These are phyloP conservation scores for Beauveria pseudobassiana DNA, from an alignment of 2,329 filamentous ascomycete species.

Conservation along the genomic window DNA sequence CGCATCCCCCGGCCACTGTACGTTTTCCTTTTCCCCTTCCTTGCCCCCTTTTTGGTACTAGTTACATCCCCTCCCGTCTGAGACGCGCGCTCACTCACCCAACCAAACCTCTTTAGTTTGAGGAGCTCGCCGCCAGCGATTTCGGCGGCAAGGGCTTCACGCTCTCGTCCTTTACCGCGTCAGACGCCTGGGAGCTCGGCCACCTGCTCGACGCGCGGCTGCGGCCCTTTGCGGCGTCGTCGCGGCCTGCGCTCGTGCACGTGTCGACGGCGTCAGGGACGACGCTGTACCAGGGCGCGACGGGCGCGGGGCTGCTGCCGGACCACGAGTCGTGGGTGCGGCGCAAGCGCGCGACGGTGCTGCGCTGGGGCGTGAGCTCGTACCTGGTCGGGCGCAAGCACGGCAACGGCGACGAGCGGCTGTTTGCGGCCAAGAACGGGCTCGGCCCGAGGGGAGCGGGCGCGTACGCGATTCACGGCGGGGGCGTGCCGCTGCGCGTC, in stretches of 20 bases:
- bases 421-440: conserved; percentile 58
- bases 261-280: conserved; percentile 57
- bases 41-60: not conserved
- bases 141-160: conserved; percentile 36
- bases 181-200: conserved; percentile 59
- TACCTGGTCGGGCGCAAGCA: conserved; percentile 64
- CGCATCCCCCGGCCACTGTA: conserved; percentile 18
- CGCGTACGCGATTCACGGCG: conserved; percentile 71
- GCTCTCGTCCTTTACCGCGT: conserved; percentile 49
- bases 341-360: conserved; percentile 64
- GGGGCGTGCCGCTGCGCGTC: conserved; percentile 66
- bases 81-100: not conserved
- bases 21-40: not conserved
- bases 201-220: conserved; percentile 58
- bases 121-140: conserved; percentile 23
- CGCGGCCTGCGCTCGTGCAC: conserved; percentile 48
- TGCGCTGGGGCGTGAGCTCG: conserved; percentile 61
- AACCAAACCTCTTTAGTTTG: conserved; percentile 18
- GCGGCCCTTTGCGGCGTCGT: conserved; percentile 30
- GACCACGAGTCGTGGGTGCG: conserved; percentile 67
- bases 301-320: conserved; percentile 57
- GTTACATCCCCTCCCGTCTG: not conserved
- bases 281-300: conserved; percentile 62
- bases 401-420: conserved; percentile 53
- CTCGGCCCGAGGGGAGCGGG: conserved; percentile 48